Conservation (phyloP, 768 basidiomycete genomes). For the Naganishia vaughanmartiniae region DNA sequence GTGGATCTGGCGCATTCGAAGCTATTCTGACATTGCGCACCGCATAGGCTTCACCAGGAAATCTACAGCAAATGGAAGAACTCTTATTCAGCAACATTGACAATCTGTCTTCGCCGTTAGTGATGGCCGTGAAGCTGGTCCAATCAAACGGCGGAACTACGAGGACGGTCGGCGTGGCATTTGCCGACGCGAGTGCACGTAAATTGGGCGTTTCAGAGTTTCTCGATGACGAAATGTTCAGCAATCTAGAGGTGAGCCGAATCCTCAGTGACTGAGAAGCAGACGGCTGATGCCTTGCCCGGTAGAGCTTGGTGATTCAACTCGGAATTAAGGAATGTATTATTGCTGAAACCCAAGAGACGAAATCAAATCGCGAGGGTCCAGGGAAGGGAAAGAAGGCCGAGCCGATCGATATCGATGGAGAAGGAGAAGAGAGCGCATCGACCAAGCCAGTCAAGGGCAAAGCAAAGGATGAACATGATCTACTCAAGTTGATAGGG, state of each 20-base stretch:
- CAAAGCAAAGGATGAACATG: conserved; percentile 60
- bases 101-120: conserved; percentile 76
- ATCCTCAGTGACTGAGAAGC: background rate
- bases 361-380: conserved; percentile 13
- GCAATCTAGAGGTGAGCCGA: conserved; percentile 77
- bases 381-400: conserved; percentile 17
- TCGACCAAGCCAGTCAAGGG: conserved; percentile 52
- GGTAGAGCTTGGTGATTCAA: conserved; percentile 87
- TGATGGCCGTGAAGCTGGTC: conserved; percentile 76
- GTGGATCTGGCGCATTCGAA: background rate
- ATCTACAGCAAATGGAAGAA: conserved; percentile 69
- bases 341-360: conserved; percentile 53
- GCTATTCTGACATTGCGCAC: background rate
- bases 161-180: conserved; percentile 79
- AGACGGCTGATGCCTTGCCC: background rate
- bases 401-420: conserved; percentile 23
- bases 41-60: conserved; percentile 67
- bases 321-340: conserved; percentile 96
- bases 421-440: conserved; percentile 40
- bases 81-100: conserved; percentile 77
- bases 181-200: conserved; percentile 81
- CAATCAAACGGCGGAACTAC: conserved; percentile 59
- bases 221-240: conserved; percentile 90
- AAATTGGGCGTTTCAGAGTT: conserved; percentile 87
- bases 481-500: conserved; percentile 78